Evolutionary conservation across 805 yeast species (phyloP), one percentile per base, ranked within the genome.

Genomic region (Ascoidea asiatica): DNA sequence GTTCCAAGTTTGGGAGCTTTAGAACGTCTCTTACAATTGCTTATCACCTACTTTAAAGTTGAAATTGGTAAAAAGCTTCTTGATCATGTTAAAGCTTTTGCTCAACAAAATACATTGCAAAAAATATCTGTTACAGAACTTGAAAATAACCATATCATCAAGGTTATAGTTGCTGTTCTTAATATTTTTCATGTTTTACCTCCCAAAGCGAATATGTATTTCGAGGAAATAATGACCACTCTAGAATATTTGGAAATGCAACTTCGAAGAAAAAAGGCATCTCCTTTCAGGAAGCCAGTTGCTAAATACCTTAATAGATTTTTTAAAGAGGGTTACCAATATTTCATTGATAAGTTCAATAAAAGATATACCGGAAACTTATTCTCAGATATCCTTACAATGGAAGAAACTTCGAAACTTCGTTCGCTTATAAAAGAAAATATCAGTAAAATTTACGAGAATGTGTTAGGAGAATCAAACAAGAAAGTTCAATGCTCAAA

Each of bases 11-110:
- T 92, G 18, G 95, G 90, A 56, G 96, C 97, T 0, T 67, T 92
- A 19, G 94, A 97, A 0, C 69, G 94, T 39, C 67, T 92, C 29
- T 67, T 92, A 38, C 96, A 90, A 56, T 66, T 94, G 19, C 66
- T 92, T 51, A 88, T 90, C 35, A 86, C 94, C 3, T 90, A 92
- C 56, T 92, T 92, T 69, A 83, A 94, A 58, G 97, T 94, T 18
- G 99, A 92, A 59, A 90, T 92, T 52, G 99, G 99, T 29, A 74
- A 88, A 42, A 92, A 92, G 55, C 64, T 92, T 43, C 70, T 94
- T 29, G 97, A 92, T 56, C 98, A 92, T 61, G 67, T 92, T 51
- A 82, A 81, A 74, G 95, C 97, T 0, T 89, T 96, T 95, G 95
- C 97, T 0, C 89, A 85, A 53, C 86, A 92, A 2, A 74, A 75